A percentile compares a stretch with the other conserved stretches of the same genome.
Evolutionary conservation across 1,284 basidiomycete species (phyloP).

Genomic region (Malassezia globosa): DNA sequence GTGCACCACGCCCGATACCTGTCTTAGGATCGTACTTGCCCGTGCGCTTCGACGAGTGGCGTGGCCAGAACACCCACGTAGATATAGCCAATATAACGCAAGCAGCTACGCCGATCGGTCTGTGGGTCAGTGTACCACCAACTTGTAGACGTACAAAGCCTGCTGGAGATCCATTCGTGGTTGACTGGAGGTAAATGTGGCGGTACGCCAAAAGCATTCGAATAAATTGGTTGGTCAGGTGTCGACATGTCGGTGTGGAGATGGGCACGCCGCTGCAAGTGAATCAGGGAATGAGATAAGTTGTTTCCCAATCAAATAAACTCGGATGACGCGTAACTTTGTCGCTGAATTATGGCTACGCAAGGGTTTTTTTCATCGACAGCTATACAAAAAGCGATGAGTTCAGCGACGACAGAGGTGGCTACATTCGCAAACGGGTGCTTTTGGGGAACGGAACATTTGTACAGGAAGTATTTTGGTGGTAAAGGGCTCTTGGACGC

Average conservation of each 20-base stretch:
- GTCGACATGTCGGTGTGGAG: too few species aligned
- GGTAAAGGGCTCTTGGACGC: slow-evolving; percentile 62
- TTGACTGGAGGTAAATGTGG: slow-evolving; percentile 3
- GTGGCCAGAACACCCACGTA: slow-evolving; percentile 7
- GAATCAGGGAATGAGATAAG: too few species aligned
- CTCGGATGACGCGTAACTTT: background rate
- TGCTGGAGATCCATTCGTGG: background rate
- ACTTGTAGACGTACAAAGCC: slow-evolving; percentile 2
- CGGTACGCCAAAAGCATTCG: too few species aligned
- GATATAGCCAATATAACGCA: background rate
- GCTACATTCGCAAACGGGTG: slow-evolving; percentile 28
- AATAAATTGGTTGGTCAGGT: too few species aligned
- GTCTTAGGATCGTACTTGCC: slow-evolving; percentile 28
- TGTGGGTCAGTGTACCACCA: too few species aligned
- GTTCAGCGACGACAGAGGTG: slow-evolving; percentile 3
- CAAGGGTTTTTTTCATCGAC: background rate
- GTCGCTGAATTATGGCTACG: too few species aligned
- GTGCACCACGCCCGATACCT: slow-evolving; percentile 29
- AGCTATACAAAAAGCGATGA: background rate
- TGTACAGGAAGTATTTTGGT: slow-evolving; percentile 38
- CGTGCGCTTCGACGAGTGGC: background rate
- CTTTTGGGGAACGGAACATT: slow-evolving; percentile 45
- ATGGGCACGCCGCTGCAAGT: too few species aligned
- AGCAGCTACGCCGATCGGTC: background rate
- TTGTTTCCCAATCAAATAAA: too few species aligned